These are phyloP conservation scores for Aspergillus niger DNA, from an alignment of 2,329 filamentous ascomycete genomes.

Conservation along the genomic window DNA sequence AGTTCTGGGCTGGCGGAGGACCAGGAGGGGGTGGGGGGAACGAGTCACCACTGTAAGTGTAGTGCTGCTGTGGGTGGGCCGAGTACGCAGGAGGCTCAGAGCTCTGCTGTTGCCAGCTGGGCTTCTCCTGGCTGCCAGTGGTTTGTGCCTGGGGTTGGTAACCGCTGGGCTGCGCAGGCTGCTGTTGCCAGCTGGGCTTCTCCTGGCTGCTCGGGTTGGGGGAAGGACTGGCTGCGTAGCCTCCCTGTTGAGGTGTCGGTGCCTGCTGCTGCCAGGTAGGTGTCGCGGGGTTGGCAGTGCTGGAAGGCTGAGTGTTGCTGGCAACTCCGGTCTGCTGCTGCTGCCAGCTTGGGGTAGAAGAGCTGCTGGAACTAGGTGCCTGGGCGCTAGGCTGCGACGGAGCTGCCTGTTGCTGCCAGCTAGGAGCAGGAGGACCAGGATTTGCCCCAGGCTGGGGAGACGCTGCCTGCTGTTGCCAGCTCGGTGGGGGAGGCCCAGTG, in stretches of 20 bases:
- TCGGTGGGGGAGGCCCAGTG: slow-evolving; percentile 10
- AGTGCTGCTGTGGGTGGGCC: slow-evolving; percentile 21
- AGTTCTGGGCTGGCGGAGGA: slow-evolving; percentile 21
- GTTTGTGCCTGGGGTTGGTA: slow-evolving; percentile 4
- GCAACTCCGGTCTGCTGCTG: slow-evolving; percentile 7
- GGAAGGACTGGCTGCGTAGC: not conserved
- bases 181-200: slow-evolving; percentile 10
- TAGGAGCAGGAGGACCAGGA: not conserved
- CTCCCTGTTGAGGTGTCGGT: slow-evolving; percentile 7
- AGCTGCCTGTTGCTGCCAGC: slow-evolving; percentile 9
- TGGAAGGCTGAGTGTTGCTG: slow-evolving; percentile 4
- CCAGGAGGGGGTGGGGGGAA: slow-evolving; percentile 45
- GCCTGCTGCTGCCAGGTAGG: slow-evolving; percentile 12
- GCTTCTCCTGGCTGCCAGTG: slow-evolving; percentile 11
- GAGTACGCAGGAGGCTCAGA: not conserved
- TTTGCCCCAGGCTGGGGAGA: slow-evolving; percentile 12
- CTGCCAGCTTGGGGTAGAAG: slow-evolving; percentile 7
- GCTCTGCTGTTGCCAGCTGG: not conserved
- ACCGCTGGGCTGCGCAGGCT: not conserved
- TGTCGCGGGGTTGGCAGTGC: slow-evolving; percentile 2
- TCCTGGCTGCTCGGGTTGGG: slow-evolving; percentile 4
- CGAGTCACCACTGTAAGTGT: slow-evolving; percentile 36
- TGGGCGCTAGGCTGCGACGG: not conserved
- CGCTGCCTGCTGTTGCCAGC: slow-evolving; percentile 14
- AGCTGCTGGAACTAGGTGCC: not conserved